These are phyloP conservation scores for Podaxis carcinomalis DNA, from an alignment of 768 basidiomycete species.

Conservation along the genomic window DNA sequence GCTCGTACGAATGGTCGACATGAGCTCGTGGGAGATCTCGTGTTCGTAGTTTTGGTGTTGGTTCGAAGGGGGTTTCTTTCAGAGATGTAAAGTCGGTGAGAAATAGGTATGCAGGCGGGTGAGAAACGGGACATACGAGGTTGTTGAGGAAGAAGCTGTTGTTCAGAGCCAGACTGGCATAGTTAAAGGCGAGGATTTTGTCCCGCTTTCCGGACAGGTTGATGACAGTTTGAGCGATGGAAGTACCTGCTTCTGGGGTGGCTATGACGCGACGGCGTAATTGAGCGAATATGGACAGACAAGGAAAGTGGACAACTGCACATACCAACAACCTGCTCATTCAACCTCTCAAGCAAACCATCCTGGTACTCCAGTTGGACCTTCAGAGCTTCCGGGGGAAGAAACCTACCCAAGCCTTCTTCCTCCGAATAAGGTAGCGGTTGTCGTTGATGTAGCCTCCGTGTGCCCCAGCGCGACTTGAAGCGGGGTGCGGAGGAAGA, in stretches of 20 bases:
- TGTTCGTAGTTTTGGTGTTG: conserved; percentile 32
- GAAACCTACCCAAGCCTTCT: conserved; percentile 72
- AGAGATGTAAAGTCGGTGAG: conserved; percentile 9
- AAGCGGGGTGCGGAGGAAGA: conserved; percentile 15
- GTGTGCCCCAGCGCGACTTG: conserved; percentile 23
- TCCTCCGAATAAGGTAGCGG: conserved; percentile 63
- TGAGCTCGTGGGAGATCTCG: conserved; percentile 30
- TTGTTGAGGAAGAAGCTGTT: conserved; percentile 91
- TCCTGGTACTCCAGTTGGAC: conserved; percentile 81
- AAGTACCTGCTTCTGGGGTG: conserved; percentile 49
- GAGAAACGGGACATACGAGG: conserved; percentile 54
- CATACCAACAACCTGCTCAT: conserved; percentile 70
- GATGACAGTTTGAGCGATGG: conserved; percentile 70
- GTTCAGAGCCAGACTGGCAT: conserved; percentile 89
- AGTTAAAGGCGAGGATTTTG: conserved; percentile 76
- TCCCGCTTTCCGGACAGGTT: conserved; percentile 55
- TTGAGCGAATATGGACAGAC: conserved; percentile 2
- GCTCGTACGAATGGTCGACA: conserved; percentile 33
- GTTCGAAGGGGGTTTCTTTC: conserved; percentile 38
- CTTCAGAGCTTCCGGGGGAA: conserved; percentile 68
- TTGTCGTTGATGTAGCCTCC: conserved; percentile 48
- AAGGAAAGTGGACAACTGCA: not conserved
- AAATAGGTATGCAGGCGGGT: not conserved
- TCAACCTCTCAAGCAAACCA: conserved; percentile 74
- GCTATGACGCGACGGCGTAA: conserved; percentile 33